Conservation (phyloP, 2,329 filamentous ascomycete genomes). For the Claviceps sorghi region DNA sequence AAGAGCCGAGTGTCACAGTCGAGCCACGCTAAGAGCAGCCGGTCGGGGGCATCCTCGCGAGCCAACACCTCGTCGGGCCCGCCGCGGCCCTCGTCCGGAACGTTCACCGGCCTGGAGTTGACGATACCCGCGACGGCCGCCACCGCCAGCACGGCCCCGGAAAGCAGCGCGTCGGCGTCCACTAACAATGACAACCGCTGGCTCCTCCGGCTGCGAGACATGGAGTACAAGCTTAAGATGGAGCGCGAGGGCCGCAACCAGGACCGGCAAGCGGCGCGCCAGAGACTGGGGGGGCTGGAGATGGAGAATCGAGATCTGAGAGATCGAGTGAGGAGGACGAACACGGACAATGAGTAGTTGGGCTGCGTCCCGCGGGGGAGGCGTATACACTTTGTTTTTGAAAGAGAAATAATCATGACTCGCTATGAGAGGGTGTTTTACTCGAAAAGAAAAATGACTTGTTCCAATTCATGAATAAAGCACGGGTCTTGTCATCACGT, state of each 20-base stretch:
- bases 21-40: constrained; percentile 15
- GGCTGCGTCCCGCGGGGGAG: background rate
- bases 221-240: constrained; percentile 77
- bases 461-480: too few species aligned
- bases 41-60: constrained; percentile 18
- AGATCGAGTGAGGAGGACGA: constrained; percentile 37
- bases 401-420: background rate
- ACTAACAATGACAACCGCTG: constrained; percentile 52
- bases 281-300: constrained; percentile 63
- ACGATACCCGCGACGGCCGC: constrained; percentile 8
- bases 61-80: constrained; percentile 15
- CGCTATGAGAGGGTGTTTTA: background rate
- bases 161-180: constrained; percentile 6
- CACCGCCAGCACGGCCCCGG: constrained; percentile 4
- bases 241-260: constrained; percentile 76
- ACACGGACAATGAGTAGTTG: constrained; percentile 6
- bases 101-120: constrained; percentile 14
- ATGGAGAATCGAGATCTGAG: constrained; percentile 58
- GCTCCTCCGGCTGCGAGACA: constrained; percentile 71
- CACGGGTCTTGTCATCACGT: too few species aligned
- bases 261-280: constrained; percentile 70
- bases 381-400: background rate
- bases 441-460: background rate
- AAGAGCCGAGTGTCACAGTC: constrained; percentile 23
- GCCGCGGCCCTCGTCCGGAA: constrained; percentile 12